Percentiles rank a stretch among this genome's conserved stretches.
phyloP scores from a whole-genome alignment of 2,329 filamentous ascomycete genomes.

The Colletotrichum eleusines region DNA sequence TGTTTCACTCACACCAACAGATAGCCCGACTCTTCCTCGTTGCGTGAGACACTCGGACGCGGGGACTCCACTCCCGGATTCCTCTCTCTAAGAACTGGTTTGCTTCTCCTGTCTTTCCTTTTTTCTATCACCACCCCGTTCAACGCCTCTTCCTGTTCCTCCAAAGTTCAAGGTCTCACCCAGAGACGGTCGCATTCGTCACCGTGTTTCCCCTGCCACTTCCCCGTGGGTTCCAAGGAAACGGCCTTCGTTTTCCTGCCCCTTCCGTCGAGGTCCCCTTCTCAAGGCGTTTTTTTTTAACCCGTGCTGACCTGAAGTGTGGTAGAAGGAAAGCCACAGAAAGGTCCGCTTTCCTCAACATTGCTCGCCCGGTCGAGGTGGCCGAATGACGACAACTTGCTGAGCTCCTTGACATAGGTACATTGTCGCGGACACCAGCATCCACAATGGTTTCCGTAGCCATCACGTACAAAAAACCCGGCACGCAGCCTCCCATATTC shows the following conservation, averaged over 20 bases:
- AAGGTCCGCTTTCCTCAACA: constrained; percentile 7
- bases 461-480: constrained; percentile 71
- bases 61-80: constrained; percentile 33
- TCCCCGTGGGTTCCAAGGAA: constrained; percentile 27
- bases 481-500: constrained; percentile 75
- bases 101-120: constrained; percentile 9
- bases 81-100: constrained; percentile 27
- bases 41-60: constrained; percentile 34
- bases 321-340: constrained; percentile 11
- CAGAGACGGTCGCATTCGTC: constrained; percentile 37
- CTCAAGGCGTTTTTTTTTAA: not conserved
- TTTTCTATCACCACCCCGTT: constrained; percentile 4
- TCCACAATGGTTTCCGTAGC: constrained; percentile 57
- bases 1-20: constrained; percentile 34
- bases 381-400: constrained; percentile 19
- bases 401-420: constrained; percentile 43
- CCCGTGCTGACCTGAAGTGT: constrained; percentile 24
- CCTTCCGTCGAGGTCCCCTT: constrained; percentile 11
- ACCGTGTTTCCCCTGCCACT: constrained; percentile 12
- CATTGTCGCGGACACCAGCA: constrained; percentile 6
- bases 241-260: constrained; percentile 24
- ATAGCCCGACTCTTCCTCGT: constrained; percentile 33
- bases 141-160: constrained; percentile 11
- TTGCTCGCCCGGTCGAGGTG: constrained; percentile 26
- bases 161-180: constrained; percentile 22